phyloP scores from a whole-genome alignment of 1,139 yeast species.

The Hanseniaspora gamundiae region DNA sequence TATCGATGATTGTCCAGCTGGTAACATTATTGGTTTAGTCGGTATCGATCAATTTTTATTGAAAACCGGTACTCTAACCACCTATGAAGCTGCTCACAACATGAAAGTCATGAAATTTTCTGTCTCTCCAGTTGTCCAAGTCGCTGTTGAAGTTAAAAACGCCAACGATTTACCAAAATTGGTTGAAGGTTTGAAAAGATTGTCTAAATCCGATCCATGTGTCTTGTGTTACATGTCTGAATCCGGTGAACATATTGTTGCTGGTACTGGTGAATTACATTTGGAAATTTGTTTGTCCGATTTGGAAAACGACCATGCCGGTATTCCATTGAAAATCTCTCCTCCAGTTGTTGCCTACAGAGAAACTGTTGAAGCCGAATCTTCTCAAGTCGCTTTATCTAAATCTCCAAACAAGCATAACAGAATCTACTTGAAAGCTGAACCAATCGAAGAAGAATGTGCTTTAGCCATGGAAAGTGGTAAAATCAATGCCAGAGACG shows the following conservation, averaged over 20 bases:
- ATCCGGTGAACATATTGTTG: conserved; percentile 99
- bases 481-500: conserved; percentile 89
- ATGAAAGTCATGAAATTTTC: conserved; percentile 99
- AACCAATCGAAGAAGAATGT: conserved; percentile 91
- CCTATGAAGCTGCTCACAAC: conserved; percentile 95
- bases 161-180: conserved; percentile 98
- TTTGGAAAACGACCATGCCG: conserved; percentile 98
- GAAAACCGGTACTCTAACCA: conserved; percentile 98
- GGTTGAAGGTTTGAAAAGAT: conserved; percentile 99
- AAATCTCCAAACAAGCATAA: conserved; percentile 99
- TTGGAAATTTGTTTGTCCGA: conserved; percentile 95
- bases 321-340: conserved; percentile 95
- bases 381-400: conserved; percentile 92
- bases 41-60: conserved; percentile 99
- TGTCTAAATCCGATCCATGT: conserved; percentile 99
- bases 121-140: conserved; percentile 99
- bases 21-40: conserved; percentile 99
- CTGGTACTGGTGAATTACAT: conserved; percentile 99
- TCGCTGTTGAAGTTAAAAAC: conserved; percentile 99
- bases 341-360: conserved; percentile 98
- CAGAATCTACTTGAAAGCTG: conserved; percentile 98
- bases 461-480: conserved; percentile 88
- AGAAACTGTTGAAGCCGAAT: conserved; percentile 92
- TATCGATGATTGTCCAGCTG: conserved; percentile 99
- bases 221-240: conserved; percentile 77